Evolutionary conservation across 805 yeast genomes (phyloP).

Genomic region (Metahyphopichia silvanorum): DNA sequence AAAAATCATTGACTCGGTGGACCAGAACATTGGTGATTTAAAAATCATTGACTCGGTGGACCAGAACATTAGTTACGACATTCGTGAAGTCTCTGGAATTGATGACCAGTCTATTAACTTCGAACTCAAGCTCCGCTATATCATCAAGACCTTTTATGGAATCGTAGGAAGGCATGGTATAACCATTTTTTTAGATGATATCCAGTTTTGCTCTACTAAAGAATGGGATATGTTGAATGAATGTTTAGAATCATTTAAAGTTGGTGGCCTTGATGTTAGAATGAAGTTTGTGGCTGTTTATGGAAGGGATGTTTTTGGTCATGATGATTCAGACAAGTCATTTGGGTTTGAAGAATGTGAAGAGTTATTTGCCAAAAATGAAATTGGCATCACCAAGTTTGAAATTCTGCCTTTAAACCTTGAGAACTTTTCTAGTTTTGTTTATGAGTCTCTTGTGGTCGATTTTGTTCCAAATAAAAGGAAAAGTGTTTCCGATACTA

Average conservation of each 20-base stretch:
- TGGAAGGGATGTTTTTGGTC: not conserved
- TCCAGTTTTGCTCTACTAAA: constrained; percentile 39
- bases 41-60: constrained; percentile 7
- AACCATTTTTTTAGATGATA: constrained; percentile 44
- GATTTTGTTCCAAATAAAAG: too few relatives aligned
- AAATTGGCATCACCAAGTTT: not conserved
- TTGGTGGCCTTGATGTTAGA: constrained; percentile 7
- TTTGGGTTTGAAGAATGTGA: not conserved
- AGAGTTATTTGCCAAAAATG: not conserved
- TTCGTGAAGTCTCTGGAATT: constrained; percentile 1
- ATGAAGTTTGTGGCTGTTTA: constrained; percentile 8
- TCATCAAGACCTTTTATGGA: constrained; percentile 41
- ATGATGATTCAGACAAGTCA: not conserved
- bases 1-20: constrained; percentile 6
- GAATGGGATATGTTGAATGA: constrained; percentile 30
- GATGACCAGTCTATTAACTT: constrained; percentile 20
- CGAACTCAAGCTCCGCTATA: constrained; percentile 40
- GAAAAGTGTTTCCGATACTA: constrained; percentile 1
- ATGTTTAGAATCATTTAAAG: constrained; percentile 15
- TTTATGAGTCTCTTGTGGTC: not conserved
- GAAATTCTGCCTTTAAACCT: not conserved
- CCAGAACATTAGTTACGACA: not conserved
- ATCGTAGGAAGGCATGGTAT: constrained; percentile 41
- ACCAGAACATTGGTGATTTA: not conserved
- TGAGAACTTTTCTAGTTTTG: not conserved